phyloP scores from a whole-genome alignment of 2,329 filamentous ascomycete species.

The Magnaporthiopsis rhizophila region DNA sequence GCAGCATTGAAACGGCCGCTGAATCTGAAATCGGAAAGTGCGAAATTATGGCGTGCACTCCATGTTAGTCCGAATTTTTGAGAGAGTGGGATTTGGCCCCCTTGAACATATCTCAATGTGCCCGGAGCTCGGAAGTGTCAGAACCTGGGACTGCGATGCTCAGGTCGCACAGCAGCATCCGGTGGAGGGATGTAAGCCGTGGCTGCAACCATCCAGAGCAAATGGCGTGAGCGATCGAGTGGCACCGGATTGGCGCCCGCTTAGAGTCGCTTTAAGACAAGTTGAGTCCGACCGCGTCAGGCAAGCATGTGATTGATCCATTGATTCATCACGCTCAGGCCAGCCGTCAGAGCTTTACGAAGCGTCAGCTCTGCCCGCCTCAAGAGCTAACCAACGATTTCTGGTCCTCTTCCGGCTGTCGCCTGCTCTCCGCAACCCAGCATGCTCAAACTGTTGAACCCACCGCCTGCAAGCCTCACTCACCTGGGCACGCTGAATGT shows the following conservation, averaged over 20 bases:
- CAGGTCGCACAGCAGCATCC: background rate
- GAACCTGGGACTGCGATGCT: background rate
- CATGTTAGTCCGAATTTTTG: background rate
- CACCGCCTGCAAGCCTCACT: background rate
- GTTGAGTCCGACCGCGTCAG: background rate
- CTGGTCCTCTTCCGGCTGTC: too few species aligned
- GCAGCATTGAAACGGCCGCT: background rate
- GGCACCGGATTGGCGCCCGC: background rate
- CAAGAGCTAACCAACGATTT: background rate
- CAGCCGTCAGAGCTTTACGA: background rate
- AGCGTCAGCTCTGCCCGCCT: too few species aligned
- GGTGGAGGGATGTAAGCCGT: background rate
- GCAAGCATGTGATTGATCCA: background rate
- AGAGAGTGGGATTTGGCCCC: background rate
- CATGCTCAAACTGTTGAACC: background rate
- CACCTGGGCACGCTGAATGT: too few species aligned
- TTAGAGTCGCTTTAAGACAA: background rate
- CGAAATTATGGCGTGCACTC: background rate
- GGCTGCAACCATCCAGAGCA: background rate
- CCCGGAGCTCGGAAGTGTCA: background rate
- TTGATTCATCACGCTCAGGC: background rate
- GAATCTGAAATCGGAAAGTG: background rate
- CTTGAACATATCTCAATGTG: background rate
- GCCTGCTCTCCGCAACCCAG: too few species aligned
- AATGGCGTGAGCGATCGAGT: background rate